phyloP scores from a whole-genome alignment of 345 rosid genomes.

The Corchorus olitorius region DNA sequence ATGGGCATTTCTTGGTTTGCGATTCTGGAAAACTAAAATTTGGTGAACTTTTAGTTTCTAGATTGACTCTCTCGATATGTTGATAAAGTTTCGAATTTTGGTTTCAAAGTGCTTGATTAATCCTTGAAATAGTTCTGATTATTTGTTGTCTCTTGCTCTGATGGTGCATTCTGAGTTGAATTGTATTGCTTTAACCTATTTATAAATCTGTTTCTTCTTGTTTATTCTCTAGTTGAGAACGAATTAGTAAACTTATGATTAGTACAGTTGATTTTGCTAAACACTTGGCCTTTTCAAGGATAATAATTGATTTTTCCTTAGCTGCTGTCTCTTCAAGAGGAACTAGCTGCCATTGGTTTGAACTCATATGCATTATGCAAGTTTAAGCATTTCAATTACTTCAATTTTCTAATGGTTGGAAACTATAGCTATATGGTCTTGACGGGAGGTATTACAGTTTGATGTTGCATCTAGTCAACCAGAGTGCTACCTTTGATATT shows the following conservation, averaged over 20 bases:
- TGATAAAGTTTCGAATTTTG: neutral
- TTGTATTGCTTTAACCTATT: slow-evolving; percentile 6
- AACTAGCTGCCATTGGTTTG: neutral
- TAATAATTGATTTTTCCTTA: neutral
- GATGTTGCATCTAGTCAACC: neutral
- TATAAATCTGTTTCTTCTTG: neutral
- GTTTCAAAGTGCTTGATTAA: neutral
- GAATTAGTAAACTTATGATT: neutral
- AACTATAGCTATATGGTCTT: neutral
- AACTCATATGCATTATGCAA: neutral
- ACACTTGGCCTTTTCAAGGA: neutral
- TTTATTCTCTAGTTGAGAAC: neutral
- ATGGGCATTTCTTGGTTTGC: slow-evolving; percentile 7
- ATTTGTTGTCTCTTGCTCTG: neutral
- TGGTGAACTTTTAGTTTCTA: neutral
- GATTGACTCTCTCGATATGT: neutral
- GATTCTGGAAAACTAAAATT: neutral
- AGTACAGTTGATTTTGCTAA: neutral
- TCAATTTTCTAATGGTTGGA: neutral
- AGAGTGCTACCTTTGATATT: neutral
- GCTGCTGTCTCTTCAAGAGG: neutral
- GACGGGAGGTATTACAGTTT: neutral
- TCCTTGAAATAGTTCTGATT: neutral
- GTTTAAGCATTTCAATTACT: slow-evolving; percentile 8
- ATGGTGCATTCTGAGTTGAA: neutral